phyloP scores from a whole-genome alignment of 2,329 filamentous ascomycete genomes.

The Calonectria hongkongensis region DNA sequence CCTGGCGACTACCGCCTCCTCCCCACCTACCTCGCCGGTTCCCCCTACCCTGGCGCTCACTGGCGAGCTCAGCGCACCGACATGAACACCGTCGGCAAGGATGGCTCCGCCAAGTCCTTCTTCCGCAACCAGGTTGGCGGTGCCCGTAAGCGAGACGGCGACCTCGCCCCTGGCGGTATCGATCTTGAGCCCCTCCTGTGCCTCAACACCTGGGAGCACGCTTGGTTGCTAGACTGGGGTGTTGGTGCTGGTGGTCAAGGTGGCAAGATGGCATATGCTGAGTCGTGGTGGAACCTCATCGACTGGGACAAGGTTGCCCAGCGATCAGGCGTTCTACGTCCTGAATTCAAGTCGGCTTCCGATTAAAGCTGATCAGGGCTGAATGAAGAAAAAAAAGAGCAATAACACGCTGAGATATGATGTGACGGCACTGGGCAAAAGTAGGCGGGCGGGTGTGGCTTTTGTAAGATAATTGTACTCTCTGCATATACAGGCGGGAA shows the following conservation, averaged over 20 bases:
- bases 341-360: constrained; percentile 57
- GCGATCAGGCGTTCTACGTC: constrained; percentile 59
- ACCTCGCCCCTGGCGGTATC: constrained; percentile 78
- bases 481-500: constrained; percentile 56
- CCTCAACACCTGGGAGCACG: constrained; percentile 97
- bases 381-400: constrained; percentile 21
- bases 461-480: constrained; percentile 58
- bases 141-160: constrained; percentile 52
- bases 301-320: constrained; percentile 86
- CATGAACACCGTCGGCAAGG: constrained; percentile 77
- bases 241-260: constrained; percentile 73
- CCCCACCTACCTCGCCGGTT: constrained; percentile 92
- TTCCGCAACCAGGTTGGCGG: constrained; percentile 62
- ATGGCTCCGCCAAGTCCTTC: constrained; percentile 60
- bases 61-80: constrained; percentile 82
- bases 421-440: constrained; percentile 45
- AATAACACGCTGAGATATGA: constrained; percentile 40
- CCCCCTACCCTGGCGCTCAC: constrained; percentile 90
- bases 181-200: constrained; percentile 87
- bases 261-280: constrained; percentile 85
- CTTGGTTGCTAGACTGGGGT: constrained; percentile 89
- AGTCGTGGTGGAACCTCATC: constrained; percentile 90
- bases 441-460: constrained; percentile 43
- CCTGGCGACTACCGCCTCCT: constrained; percentile 79
- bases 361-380: constrained; percentile 18